A percentile compares a stretch with the other conserved stretches of the same genome.
phyloP scores from a whole-genome alignment of 805 yeast species.

The Starmerella gropengiesseri region DNA sequence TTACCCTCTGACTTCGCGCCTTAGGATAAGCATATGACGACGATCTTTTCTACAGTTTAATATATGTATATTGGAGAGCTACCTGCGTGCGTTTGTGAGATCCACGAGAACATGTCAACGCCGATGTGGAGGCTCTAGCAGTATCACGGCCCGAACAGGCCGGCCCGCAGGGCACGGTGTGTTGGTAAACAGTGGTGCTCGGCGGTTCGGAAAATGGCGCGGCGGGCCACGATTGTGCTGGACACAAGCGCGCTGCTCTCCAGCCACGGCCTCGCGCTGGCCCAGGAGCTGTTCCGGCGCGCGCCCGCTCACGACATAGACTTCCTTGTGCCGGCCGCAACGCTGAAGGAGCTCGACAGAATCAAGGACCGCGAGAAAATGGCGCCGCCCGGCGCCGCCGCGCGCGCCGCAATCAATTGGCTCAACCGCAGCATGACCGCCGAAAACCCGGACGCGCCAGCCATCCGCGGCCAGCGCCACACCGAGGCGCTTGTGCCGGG shows the following conservation, averaged over 20 bases:
- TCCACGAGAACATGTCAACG: too few species aligned
- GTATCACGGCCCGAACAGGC: too few species aligned
- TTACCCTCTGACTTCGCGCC: too few species aligned
- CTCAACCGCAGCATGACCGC: constrained; percentile 1
- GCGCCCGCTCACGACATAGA: constrained; percentile 8
- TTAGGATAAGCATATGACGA: too few species aligned
- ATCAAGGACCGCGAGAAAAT: constrained; percentile 13
- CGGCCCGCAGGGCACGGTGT: too few species aligned
- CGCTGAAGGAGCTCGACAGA: constrained; percentile 16
- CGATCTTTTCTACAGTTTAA: too few species aligned
- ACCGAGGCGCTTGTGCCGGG: constrained; percentile 3
- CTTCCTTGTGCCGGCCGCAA: constrained; percentile 13
- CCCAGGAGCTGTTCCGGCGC: neutral
- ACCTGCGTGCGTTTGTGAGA: too few species aligned
- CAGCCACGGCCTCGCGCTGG: constrained; percentile 1
- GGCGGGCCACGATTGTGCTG: constrained; percentile 16
- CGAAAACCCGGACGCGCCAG: constrained; percentile 7
- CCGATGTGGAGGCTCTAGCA: too few species aligned
- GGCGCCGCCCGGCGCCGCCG: neutral
- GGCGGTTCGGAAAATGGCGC: neutral
- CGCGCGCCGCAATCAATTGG: constrained; percentile 20
- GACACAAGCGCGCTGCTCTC: constrained; percentile 17
- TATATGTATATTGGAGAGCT: too few species aligned
- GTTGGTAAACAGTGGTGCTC: neutral
- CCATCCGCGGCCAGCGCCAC: constrained; percentile 16